These are phyloP conservation scores for Colletotrichum sp. DNA, from an alignment of 2,329 filamentous ascomycete genomes.

Conservation along the genomic window DNA sequence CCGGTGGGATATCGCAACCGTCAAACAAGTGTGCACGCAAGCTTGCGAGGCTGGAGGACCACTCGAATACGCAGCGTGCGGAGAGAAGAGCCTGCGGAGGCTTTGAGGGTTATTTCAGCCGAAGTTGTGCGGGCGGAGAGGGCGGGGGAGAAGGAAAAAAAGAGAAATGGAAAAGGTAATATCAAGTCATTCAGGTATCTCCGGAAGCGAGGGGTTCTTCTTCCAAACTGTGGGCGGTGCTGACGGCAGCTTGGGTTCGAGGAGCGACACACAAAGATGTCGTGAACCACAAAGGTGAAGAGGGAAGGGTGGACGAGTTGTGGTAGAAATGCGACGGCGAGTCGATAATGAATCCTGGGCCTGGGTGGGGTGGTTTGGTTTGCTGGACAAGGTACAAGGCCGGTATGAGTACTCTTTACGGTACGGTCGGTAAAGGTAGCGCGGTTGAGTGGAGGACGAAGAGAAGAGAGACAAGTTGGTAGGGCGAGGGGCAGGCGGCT, in stretches of 20 bases:
- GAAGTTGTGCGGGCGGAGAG: background rate
- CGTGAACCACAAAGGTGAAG: slow-evolving; percentile 15
- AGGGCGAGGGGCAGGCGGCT: slow-evolving; percentile 21
- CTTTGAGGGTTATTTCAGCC: background rate
- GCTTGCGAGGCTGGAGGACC: slow-evolving; percentile 1
- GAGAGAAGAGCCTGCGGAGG: background rate
- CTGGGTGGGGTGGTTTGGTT: slow-evolving; percentile 10
- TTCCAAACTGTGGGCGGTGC: background rate
- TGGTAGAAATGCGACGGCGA: slow-evolving; percentile 21
- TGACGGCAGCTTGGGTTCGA: background rate
- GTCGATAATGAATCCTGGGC: slow-evolving; percentile 19
- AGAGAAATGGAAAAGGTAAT: background rate
- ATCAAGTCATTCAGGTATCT: slow-evolving; percentile 19
- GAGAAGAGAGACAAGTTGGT: slow-evolving; percentile 20
- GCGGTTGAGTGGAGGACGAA: slow-evolving; percentile 15
- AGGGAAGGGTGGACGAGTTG: slow-evolving; percentile 13
- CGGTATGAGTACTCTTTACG: slow-evolving; percentile 3
- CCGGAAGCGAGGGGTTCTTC: background rate
- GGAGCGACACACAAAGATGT: background rate
- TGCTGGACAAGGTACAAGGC: slow-evolving; percentile 17
- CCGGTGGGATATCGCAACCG: slow-evolving; percentile 21
- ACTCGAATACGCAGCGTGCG: background rate
- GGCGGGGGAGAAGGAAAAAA: background rate
- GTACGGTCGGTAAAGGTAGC: background rate
- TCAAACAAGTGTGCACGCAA: background rate